Evolutionary conservation across 2,329 filamentous ascomycete species (phyloP), one percentile per base, ranked within the genome.

Genomic region (Hymenoscyphus fructigenus): DNA sequence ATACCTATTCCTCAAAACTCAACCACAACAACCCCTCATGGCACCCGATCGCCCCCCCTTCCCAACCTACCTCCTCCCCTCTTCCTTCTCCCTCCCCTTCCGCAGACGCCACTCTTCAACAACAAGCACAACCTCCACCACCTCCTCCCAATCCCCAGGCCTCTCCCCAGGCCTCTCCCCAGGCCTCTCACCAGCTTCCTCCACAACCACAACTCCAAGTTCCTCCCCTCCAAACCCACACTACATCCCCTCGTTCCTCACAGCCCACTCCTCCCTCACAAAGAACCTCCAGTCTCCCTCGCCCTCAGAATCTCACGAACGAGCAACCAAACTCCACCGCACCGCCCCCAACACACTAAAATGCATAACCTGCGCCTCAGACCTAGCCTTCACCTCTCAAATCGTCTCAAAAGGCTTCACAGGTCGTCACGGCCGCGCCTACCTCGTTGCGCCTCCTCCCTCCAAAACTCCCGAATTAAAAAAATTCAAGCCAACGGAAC

Each of bases 371-470:
- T 90, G 87, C 78, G 80, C 84, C 14, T 79, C 82, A 62, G 85
- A 90, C 74, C 75, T 90, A n/a, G 87, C 85, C 20, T 85, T 86
- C 71, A 74, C 80, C 17, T 81, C 83, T 14, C 86, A 89, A 74
- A 84, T 90, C 66, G 81, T 90, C 47, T 86, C 83, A 67, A 89
- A 89, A 74, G 84, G 85, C 68, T 90, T 90, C 77, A 88, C 84
- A 0, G 88, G 88, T 20, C 85, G 86, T 23, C 83, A 88, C 74
- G 88, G 88, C 5, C 83, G 86, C 28, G 87, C 87, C 14, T 88
- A 84, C 72, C 81, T 90, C 59, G 84, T 89, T 59, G 79, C 83
- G 10, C 57, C 79, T 3, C 44, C 44, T 50, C 72, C 72, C 29
- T 64, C 79, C 38, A 75, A 70, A 28, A 70, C 55, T 56, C 34